Evolutionary conservation across 495 filamentous ascomycete species (phyloP).

Genomic region (Clohesyomyces aquaticus): DNA sequence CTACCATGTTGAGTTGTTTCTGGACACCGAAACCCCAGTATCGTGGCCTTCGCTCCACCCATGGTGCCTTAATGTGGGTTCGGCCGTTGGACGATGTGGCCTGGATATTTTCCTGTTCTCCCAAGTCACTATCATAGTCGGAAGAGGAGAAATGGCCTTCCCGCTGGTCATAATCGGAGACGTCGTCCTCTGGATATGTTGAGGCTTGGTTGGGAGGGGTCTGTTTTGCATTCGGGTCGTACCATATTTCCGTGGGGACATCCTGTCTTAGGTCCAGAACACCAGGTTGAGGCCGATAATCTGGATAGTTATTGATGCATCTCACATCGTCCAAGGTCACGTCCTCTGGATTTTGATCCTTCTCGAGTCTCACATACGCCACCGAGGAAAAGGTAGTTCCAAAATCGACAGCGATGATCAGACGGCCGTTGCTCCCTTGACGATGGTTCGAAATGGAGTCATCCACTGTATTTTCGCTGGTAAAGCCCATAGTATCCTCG

Average conservation of each 20-base stretch:
- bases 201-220: no score
- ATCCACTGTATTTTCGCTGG: not conserved
- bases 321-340: not conserved
- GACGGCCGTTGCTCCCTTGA: not conserved
- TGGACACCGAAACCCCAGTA: slow-evolving; percentile 16
- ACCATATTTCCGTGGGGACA: slow-evolving; percentile 15
- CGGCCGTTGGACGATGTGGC: not conserved
- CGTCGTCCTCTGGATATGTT: not conserved
- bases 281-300: not conserved
- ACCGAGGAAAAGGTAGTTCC: slow-evolving; percentile 16
- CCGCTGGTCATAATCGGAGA: not conserved
- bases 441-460: not conserved
- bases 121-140: not conserved
- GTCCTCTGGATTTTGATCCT: not conserved
- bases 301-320: slow-evolving; percentile 11
- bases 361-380: not conserved
- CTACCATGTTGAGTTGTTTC: slow-evolving; percentile 3
- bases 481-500: not conserved
- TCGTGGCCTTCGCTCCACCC: not conserved
- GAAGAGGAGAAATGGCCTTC: not conserved
- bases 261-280: not conserved
- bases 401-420: slow-evolving; percentile 7
- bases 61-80: no score
- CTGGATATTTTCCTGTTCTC: not conserved
- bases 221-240: not conserved